A percentile compares a stretch with the other conserved stretches of the same genome.
Conservation (phyloP, 2,329 filamentous ascomycete species). For the Bipolaris cookei region DNA sequence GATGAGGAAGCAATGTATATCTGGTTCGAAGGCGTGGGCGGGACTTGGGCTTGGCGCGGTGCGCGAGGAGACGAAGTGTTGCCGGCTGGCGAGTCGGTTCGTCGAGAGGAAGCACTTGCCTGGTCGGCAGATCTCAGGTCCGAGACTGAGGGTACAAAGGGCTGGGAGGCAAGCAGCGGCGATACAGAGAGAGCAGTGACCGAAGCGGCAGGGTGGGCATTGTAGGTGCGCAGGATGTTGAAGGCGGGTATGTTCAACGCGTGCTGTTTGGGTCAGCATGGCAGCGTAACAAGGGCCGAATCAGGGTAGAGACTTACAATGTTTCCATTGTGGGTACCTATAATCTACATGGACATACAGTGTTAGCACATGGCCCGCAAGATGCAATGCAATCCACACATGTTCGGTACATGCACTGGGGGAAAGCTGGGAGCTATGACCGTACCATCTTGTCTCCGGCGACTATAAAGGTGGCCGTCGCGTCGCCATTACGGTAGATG, state of each 20-base stretch:
- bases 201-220: conserved; percentile 84
- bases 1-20: conserved; percentile 95
- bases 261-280: conserved; percentile 63
- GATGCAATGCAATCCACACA: conserved; percentile 52
- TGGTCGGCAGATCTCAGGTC: conserved; percentile 33
- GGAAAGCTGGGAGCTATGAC: conserved; percentile 20
- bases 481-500: conserved; percentile 93
- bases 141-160: conserved; percentile 39
- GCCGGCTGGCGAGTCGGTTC: conserved; percentile 28
- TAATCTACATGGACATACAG: conserved; percentile 74
- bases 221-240: conserved; percentile 82
- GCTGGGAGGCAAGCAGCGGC: conserved; percentile 70
- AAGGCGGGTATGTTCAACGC: conserved; percentile 83
- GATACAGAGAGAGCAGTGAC: conserved; percentile 91
- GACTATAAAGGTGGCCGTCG: conserved; percentile 87
- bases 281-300: not conserved
- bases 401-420: not conserved
- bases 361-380: conserved; percentile 64
- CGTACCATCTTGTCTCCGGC: conserved; percentile 95
- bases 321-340: conserved; percentile 95
- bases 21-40: conserved; percentile 81
- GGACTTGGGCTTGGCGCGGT: conserved; percentile 65
- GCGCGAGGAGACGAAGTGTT: conserved; percentile 58
- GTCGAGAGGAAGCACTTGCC: conserved; percentile 52
- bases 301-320: conserved; percentile 68